phyloP scores from a whole-genome alignment of 106 monocot genomes.

The Acorus gramineus region DNA sequence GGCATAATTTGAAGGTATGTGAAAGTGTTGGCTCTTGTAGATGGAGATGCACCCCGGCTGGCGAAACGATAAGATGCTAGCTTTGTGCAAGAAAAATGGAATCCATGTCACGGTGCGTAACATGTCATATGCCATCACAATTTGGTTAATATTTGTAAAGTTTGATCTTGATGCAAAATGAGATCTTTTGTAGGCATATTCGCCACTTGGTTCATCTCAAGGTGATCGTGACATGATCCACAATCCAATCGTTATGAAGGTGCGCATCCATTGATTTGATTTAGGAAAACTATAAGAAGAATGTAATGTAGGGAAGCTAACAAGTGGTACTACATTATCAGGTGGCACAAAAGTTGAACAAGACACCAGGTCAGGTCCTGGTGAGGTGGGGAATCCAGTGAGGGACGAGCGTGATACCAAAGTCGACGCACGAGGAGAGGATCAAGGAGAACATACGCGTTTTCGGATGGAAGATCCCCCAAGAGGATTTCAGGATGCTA shows the following conservation, averaged over 20 bases:
- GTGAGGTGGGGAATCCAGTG: slow-evolving; percentile 45
- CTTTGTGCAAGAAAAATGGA: slow-evolving; percentile 34
- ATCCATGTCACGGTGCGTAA: slow-evolving; percentile 28
- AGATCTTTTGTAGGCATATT: slow-evolving; percentile 36
- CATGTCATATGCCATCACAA: background rate
- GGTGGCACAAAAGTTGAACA: slow-evolving; percentile 53
- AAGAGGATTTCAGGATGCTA: slow-evolving; percentile 34
- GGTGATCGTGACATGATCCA: slow-evolving; percentile 27
- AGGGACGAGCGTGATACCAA: slow-evolving; percentile 51
- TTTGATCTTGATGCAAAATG: no score
- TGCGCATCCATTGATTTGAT: background rate
- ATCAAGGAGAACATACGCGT: slow-evolving; percentile 46
- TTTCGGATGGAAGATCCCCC: slow-evolving; percentile 45
- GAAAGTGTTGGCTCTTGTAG: slow-evolving; percentile 1
- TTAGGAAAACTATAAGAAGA: background rate
- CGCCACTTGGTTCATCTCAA: slow-evolving; percentile 31
- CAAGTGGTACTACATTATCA: background rate
- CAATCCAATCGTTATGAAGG: slow-evolving; percentile 32
- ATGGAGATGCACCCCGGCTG: slow-evolving; percentile 67
- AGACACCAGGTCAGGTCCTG: slow-evolving; percentile 44
- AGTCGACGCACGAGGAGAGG: slow-evolving; percentile 31
- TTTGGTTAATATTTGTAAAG: background rate
- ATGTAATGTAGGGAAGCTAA: background rate
- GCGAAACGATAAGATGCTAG: slow-evolving; percentile 46
- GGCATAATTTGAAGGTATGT: no score